phyloP scores from a whole-genome alignment of 2,329 filamentous ascomycete species.

The Aspergillus ochraceus region DNA sequence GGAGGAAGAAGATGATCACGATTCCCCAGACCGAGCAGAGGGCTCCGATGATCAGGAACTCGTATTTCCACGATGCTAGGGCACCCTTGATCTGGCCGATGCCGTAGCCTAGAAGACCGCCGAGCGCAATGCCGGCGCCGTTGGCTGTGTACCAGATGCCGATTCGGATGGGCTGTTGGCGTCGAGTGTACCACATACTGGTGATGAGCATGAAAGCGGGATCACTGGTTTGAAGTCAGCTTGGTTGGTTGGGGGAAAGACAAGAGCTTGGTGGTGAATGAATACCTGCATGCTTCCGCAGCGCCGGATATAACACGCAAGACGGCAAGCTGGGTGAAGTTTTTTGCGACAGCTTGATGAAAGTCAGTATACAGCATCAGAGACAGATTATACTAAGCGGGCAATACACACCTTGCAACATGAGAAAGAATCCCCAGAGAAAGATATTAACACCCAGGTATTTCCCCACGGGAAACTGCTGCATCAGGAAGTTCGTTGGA shows the following conservation, averaged over 20 bases:
- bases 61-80: conserved; percentile 65
- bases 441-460: conserved; percentile 60
- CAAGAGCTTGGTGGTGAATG: too few species aligned
- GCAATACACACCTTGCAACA: conserved; percentile 52
- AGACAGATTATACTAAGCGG: too few species aligned
- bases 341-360: conserved; percentile 23
- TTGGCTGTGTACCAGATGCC: conserved; percentile 62
- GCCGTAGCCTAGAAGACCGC: conserved; percentile 58
- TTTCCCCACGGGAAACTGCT: conserved; percentile 52
- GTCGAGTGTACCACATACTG: conserved; percentile 64
- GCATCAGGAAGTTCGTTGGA: conserved; percentile 55
- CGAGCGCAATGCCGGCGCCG: conserved; percentile 59
- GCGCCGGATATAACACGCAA: conserved; percentile 59
- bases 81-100: conserved; percentile 61
- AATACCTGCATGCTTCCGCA: conserved; percentile 53
- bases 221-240: conserved; percentile 31
- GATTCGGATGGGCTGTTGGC: conserved; percentile 62
- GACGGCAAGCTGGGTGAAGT: conserved; percentile 55
- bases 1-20: conserved; percentile 57
- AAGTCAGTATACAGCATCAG: too few species aligned
- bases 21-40: conserved; percentile 62
- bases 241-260: too few species aligned
- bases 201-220: conserved; percentile 66
- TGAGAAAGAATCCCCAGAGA: conserved; percentile 54
- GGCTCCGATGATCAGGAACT: conserved; percentile 63